A percentile compares a stretch with the other conserved stretches of the same genome.
These are phyloP conservation scores for Lactifluus volemus DNA, from an alignment of 768 basidiomycete species.

Conservation along the genomic window DNA sequence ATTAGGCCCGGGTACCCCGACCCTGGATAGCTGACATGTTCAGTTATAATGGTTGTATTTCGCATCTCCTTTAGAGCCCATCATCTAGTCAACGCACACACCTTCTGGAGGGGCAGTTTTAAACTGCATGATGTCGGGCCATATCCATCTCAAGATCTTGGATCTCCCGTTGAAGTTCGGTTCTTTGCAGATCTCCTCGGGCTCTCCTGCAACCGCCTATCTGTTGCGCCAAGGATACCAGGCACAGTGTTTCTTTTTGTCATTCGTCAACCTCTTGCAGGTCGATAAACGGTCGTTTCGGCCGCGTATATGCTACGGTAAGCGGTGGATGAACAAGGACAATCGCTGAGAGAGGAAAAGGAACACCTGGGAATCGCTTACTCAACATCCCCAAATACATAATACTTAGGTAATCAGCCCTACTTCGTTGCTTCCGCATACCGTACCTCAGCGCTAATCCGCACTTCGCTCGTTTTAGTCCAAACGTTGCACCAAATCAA, in stretches of 20 bases:
- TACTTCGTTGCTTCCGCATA: not conserved
- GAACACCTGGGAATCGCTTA: not conserved
- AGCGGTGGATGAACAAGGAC: not conserved
- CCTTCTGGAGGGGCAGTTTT: not conserved
- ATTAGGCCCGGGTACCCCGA: too few relatives aligned
- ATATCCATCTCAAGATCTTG: not conserved
- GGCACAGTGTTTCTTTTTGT: not conserved
- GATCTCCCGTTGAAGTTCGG: not conserved
- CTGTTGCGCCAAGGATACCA: not conserved
- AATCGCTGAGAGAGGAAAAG: not conserved
- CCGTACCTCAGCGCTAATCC: not conserved
- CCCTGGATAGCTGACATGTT: too few relatives aligned
- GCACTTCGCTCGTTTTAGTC: not conserved
- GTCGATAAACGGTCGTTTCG: not conserved
- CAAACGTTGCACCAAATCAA: not conserved
- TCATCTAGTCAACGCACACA: not conserved
- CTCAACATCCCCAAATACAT: not conserved
- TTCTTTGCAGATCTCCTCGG: not conserved
- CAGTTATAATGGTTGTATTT: too few relatives aligned
- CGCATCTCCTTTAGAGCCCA: too few relatives aligned
- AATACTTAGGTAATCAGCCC: not conserved
- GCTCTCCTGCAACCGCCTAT: too few relatives aligned
- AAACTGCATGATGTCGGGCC: not conserved
- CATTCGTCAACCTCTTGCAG: not conserved
- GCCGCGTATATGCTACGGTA: not conserved